phyloP scores from a whole-genome alignment of 2,329 filamentous ascomycete species.

The Curvularia lunata region DNA sequence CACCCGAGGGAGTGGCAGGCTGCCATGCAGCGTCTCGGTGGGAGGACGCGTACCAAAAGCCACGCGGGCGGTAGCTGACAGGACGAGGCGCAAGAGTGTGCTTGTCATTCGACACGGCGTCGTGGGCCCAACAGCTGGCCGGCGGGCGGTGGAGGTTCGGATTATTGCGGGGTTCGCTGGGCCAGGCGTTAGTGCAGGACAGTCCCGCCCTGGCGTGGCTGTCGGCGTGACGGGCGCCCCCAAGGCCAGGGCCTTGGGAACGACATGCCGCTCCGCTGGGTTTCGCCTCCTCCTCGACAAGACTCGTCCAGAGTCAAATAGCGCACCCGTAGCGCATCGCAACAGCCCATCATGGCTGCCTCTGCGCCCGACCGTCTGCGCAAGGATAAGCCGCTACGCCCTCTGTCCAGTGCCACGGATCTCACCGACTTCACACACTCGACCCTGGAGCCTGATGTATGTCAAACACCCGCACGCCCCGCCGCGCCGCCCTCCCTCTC shows the following conservation, averaged over 20 bases:
- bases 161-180: constrained; percentile 20
- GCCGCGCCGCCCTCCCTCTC: constrained; percentile 9
- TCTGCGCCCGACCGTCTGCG: constrained; percentile 6
- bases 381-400: constrained; percentile 21
- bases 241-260: constrained; percentile 28
- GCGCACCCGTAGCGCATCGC: constrained; percentile 6
- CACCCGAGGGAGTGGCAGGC: constrained; percentile 16
- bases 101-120: constrained; percentile 16
- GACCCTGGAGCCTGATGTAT: constrained; percentile 27
- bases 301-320: constrained; percentile 16
- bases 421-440: constrained; percentile 28
- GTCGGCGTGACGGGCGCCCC: constrained; percentile 22
- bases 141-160: constrained; percentile 18
- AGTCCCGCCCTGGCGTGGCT: constrained; percentile 20
- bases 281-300: constrained; percentile 25
- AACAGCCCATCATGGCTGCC: constrained; percentile 18
- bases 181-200: constrained; percentile 14
- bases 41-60: constrained; percentile 10
- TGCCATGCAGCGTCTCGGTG: constrained; percentile 16
- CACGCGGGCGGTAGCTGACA: constrained; percentile 9
- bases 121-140: constrained; percentile 13
- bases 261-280: constrained; percentile 26
- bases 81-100: constrained; percentile 13
- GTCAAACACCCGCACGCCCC: constrained; percentile 16
- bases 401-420: constrained; percentile 30